Base-by-base conservation (phyloP, 129 eudicot genomes). In the Pulicaria dysenterica region DNA sequence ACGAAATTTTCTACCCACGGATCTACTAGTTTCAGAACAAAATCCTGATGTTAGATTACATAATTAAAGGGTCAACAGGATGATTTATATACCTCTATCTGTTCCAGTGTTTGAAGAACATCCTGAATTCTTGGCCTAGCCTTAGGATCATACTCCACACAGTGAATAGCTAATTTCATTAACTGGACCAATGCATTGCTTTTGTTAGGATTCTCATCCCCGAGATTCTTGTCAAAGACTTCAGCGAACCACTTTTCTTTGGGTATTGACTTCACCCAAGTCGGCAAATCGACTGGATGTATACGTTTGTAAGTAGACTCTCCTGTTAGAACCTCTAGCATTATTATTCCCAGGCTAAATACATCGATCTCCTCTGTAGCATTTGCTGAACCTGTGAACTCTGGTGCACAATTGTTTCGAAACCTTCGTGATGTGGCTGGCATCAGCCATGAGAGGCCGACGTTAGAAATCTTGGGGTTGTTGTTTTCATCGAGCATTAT, bases 401-500 rank as follows among this genome's bases (percentile, higher is more conserved):
- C 95, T 3, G 95, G 95, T 19, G 95, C 95, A 6, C 86, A 78
- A 73, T 88, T 85, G 17, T 88, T 88, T 42, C 51, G 12, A 11
- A 54, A 9, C 51, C 44, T 66, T 6, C 39, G 38, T 50, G 8
- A 19, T 54, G 74, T 56, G 54, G 74, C 41, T 10, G 74, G 64
- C 95, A 85, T 83, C 5, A 85, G 80, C 3, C 80, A 65, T 6
- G 91, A 80, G 10, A 88, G 85, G 44, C 95, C 88, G 50, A 77
- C 80, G 48, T 88, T 88, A 19, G 90, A 72, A 2, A 88, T 78
- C 74, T 74, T 75, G 43, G 88, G 73, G 41, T 62, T 78, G 46
- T 54, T 60, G 43, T 78, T 46, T 17, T 82, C 90, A 46, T 88
- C 88, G 6, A 88, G 75, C 15, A 88, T 80, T 16, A 85, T 72